Conservation (phyloP, 306 rosid species). For the Elaeagnus macrophylla region DNA sequence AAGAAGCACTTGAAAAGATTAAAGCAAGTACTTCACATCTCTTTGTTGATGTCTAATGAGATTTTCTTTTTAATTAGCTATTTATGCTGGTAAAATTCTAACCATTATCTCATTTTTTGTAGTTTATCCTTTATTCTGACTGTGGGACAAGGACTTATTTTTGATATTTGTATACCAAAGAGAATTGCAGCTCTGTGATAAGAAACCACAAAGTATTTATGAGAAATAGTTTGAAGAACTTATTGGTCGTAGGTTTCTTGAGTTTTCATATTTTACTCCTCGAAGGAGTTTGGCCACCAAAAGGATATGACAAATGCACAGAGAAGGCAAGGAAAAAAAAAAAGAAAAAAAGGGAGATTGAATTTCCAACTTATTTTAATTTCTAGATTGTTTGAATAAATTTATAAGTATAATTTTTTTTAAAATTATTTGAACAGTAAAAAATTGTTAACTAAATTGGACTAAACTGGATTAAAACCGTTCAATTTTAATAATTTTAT, state of each 20-base stretch:
- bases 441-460: too few relatives aligned
- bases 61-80: too few relatives aligned
- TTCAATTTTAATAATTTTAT: too few relatives aligned
- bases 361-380: background rate
- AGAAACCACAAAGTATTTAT: background rate
- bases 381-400: too few relatives aligned
- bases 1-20: conserved; percentile 49
- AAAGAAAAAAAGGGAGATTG: too few relatives aligned
- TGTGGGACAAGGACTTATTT: conserved; percentile 23
- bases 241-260: conserved; percentile 20
- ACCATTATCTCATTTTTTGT: background rate
- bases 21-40: too few relatives aligned
- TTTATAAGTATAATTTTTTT: too few relatives aligned
- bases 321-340: conserved; percentile 16
- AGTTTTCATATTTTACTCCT: conserved; percentile 8
- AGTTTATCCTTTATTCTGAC: conserved; percentile 28
- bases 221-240: background rate
- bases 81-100: conserved; percentile 6
- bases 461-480: too few relatives aligned
- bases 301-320: conserved; percentile 34
- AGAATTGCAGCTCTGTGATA: conserved; percentile 37
- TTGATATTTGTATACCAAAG: conserved; percentile 36
- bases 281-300: conserved; percentile 30
- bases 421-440: too few relatives aligned
- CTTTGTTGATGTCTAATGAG: too few relatives aligned